A percentile compares a stretch with the other conserved stretches of the same genome.
Conservation (phyloP, 225 moss, liverwort and hornwort species). For the Neckera pumila region DNA sequence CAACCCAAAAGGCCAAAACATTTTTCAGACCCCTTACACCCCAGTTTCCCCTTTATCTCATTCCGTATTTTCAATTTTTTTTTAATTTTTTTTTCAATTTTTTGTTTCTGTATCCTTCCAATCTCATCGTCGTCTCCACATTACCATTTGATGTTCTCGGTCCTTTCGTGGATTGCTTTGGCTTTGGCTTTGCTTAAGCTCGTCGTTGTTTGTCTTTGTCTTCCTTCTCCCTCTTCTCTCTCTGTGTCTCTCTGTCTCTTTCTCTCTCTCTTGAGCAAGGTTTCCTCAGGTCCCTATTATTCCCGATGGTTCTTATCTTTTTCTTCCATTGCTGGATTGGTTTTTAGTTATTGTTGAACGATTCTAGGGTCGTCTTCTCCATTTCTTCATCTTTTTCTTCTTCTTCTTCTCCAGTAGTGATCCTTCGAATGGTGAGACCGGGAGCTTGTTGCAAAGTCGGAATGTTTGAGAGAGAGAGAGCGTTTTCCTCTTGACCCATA, state of each 20-base stretch:
- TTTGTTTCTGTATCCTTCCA: neutral
- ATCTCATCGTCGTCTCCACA: slow-evolving; percentile 19
- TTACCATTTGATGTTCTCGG: slow-evolving; percentile 15
- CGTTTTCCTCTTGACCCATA: neutral
- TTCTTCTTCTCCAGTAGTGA: neutral
- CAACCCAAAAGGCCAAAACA: neutral
- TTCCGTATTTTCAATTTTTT: neutral
- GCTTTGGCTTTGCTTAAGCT: slow-evolving; percentile 5
- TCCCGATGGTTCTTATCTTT: slow-evolving; percentile 10
- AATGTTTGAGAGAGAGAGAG: neutral
- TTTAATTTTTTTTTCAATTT: neutral
- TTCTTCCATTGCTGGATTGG: slow-evolving; percentile 15
- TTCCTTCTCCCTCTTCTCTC: too few relatives aligned
- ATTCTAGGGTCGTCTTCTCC: slow-evolving; percentile 17
- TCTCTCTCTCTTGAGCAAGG: neutral
- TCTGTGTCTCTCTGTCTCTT: neutral
- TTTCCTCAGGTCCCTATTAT: neutral
- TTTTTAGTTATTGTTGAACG: slow-evolving; percentile 3
- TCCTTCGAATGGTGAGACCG: slow-evolving; percentile 24
- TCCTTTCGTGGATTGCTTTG: slow-evolving; percentile 5
- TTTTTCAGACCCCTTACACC: neutral
- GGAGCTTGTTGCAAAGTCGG: slow-evolving; percentile 3
- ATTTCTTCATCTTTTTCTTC: neutral
- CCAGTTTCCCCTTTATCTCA: slow-evolving; percentile 1
- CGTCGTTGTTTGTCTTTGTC: neutral